These are phyloP conservation scores for Cladosporium halotolerans DNA, from an alignment of 2,329 filamentous ascomycete genomes.

Conservation along the genomic window DNA sequence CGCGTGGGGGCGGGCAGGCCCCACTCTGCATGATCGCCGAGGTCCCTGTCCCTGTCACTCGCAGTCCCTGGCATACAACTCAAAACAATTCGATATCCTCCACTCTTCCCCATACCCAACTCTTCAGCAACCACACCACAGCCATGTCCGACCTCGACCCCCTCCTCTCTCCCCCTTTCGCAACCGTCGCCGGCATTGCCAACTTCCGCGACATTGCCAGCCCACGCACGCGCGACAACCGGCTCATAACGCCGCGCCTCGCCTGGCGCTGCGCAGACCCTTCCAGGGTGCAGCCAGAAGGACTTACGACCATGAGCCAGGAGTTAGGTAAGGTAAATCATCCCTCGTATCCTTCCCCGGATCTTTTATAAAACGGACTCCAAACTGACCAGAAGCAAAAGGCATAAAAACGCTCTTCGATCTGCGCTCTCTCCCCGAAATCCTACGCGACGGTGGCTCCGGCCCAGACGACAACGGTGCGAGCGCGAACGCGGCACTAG, in stretches of 20 bases:
- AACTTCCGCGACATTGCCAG: constrained; percentile 63
- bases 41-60: no score
- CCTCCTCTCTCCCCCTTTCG: constrained; percentile 29
- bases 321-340: constrained; percentile 26
- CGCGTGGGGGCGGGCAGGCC: no score
- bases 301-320: constrained; percentile 44
- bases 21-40: no score
- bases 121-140: no score
- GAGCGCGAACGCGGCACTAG: constrained; percentile 11
- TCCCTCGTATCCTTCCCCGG: background rate
- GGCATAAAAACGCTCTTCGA: constrained; percentile 64
- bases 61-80: no score
- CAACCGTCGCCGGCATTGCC: constrained; percentile 49
- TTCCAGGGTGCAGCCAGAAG: constrained; percentile 49
- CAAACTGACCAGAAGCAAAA: background rate
- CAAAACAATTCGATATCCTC: no score
- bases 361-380: background rate
- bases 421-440: constrained; percentile 57
- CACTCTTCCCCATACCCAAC: no score
- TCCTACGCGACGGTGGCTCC: constrained; percentile 37
- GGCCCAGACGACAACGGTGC: background rate
- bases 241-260: constrained; percentile 45
- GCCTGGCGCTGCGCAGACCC: constrained; percentile 67
- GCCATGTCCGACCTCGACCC: background rate
- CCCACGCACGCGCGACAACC: constrained; percentile 13